Conservation (phyloP, 179 eudicot genomes). For the Patellifolia procumbens region DNA sequence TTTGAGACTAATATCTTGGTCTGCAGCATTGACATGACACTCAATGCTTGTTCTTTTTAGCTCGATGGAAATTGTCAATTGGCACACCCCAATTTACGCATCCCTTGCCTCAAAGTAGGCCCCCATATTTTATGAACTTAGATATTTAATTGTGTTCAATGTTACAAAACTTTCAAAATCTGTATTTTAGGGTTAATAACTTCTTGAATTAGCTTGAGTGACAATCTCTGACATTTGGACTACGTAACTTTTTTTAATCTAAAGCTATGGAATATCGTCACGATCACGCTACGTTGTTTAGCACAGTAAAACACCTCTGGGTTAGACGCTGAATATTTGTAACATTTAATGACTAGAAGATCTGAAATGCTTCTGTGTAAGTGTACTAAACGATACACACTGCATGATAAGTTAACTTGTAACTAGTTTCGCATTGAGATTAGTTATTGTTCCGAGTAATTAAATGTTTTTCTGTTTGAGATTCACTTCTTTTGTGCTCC, state of each 20-base stretch:
- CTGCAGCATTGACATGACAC: too few relatives aligned
- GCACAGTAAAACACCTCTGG: neutral
- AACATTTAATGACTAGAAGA: neutral
- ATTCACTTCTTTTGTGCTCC: neutral
- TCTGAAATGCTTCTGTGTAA: neutral
- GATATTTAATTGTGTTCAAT: neutral
- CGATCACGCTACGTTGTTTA: neutral
- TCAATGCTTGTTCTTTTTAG: too few relatives aligned
- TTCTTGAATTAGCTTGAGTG: neutral
- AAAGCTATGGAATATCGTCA: neutral
- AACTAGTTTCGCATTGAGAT: neutral
- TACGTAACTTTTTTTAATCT: neutral
- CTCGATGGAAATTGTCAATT: too few relatives aligned
- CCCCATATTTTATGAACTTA: too few relatives aligned
- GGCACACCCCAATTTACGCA: too few relatives aligned
- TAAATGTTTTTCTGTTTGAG: neutral
- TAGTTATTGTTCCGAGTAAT: neutral
- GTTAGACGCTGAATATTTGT: neutral
- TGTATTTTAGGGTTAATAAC: neutral
- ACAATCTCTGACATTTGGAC: neutral
- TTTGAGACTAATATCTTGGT: too few relatives aligned
- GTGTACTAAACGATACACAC: neutral
- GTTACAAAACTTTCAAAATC: neutral
- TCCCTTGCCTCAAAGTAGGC: too few relatives aligned
- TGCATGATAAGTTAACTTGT: neutral